A percentile compares a stretch with the other conserved stretches of the same genome.
Conservation (phyloP, 805 yeast species). For the Ogataea paraovalis region DNA sequence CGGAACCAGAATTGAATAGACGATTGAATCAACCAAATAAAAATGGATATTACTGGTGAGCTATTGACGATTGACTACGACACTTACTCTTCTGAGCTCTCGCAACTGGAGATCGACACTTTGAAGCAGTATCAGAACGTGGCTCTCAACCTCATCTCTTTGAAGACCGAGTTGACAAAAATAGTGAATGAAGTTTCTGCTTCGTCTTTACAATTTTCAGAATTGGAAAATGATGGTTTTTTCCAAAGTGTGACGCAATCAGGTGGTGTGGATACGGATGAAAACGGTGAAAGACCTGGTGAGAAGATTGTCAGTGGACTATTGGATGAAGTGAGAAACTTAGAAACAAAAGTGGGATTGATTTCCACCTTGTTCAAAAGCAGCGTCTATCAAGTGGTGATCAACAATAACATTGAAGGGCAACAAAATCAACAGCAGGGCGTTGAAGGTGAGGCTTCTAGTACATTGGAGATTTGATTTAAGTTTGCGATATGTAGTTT, state of each 20-base stretch:
- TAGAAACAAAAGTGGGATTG: constrained; percentile 26
- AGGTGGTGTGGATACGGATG: background rate
- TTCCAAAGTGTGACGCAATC: background rate
- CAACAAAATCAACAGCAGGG: background rate
- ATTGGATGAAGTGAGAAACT: constrained; percentile 17
- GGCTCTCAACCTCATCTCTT: constrained; percentile 29
- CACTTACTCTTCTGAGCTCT: constrained; percentile 27
- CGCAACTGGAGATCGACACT: constrained; percentile 33
- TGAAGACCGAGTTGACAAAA: constrained; percentile 22
- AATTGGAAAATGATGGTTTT: constrained; percentile 1
- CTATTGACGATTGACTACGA: constrained; percentile 22
- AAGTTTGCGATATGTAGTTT: background rate
- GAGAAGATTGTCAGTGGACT: constrained; percentile 5
- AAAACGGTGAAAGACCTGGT: background rate
- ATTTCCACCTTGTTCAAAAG: constrained; percentile 31
- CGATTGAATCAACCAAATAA: too few relatives aligned
- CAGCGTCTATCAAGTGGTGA: constrained; percentile 27
- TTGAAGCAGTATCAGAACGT: constrained; percentile 37
- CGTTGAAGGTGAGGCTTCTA: background rate
- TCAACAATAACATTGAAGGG: constrained; percentile 12
- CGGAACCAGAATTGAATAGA: too few relatives aligned
- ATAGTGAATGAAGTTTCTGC: constrained; percentile 17
- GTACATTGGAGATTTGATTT: background rate
- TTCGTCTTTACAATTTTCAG: background rate
- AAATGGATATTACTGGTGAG: constrained; percentile 8